Percentiles rank a stretch among this genome's conserved stretches.
Evolutionary conservation across 2,329 filamentous ascomycete species (phyloP).

Genomic region (Fusarium nygamai): DNA sequence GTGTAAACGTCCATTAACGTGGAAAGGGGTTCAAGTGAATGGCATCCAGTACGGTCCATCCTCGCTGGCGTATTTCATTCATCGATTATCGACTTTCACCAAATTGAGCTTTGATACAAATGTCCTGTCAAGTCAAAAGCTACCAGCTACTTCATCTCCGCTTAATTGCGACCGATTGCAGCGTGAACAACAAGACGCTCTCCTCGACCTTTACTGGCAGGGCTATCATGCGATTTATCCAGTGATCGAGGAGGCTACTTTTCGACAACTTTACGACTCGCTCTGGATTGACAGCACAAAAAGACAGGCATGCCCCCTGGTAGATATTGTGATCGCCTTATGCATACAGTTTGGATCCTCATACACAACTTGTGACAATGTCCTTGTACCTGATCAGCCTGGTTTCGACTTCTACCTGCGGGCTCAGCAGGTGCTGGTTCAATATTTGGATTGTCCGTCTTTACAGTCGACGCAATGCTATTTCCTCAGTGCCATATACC

Average conservation of each 20-base stretch:
- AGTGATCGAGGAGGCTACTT: constrained; percentile 44
- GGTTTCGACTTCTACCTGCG: constrained; percentile 55
- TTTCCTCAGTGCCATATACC: constrained; percentile 56
- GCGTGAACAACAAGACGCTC: constrained; percentile 57
- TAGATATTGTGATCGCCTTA: constrained; percentile 62
- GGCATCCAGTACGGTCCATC: constrained; percentile 36
- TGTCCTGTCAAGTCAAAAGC: not conserved
- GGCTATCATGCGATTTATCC: constrained; percentile 54
- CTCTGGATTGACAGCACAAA: constrained; percentile 28
- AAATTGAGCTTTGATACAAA: constrained; percentile 2
- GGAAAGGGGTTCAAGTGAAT: constrained; percentile 12
- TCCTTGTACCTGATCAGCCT: constrained; percentile 52
- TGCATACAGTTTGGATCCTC: constrained; percentile 59
- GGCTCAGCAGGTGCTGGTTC: constrained; percentile 53
- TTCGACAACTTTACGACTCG: constrained; percentile 38
- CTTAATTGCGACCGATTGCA: constrained; percentile 40
- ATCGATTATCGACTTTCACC: constrained; percentile 34
- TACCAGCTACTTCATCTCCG: not conserved
- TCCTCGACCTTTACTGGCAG: constrained; percentile 60
- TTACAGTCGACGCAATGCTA: constrained; percentile 59
- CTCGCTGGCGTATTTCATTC: constrained; percentile 35
- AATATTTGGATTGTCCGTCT: constrained; percentile 56
- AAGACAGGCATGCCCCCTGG: constrained; percentile 58
- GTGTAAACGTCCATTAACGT: not conserved
- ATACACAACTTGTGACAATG: constrained; percentile 27